Evolutionary conservation across 352 stramenopile genomes (phyloP).

Genomic region (Globisporangium yorkense): DNA sequence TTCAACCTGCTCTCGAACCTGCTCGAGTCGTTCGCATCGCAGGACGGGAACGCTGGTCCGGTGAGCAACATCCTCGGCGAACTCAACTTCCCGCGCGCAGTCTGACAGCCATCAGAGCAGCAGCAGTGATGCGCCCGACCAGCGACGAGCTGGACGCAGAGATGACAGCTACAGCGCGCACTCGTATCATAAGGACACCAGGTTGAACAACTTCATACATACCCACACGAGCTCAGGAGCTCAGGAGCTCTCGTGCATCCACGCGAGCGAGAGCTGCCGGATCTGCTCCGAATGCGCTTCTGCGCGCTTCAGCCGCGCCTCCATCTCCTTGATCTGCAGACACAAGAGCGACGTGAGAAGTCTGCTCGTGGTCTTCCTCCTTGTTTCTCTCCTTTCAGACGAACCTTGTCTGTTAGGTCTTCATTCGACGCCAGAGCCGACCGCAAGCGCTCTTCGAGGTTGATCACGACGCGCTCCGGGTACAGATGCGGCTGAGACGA

Average conservation of each 20-base stretch:
- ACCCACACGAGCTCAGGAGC: too few relatives aligned
- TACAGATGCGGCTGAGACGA: slow-evolving; percentile 25
- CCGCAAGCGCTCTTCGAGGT: slow-evolving; percentile 33
- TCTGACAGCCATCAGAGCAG: background rate
- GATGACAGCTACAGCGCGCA: background rate
- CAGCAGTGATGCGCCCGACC: too few relatives aligned
- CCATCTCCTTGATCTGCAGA: slow-evolving; percentile 2
- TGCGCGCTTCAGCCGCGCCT: slow-evolving; percentile 10
- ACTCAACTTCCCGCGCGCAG: slow-evolving; percentile 25
- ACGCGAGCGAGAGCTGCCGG: slow-evolving; percentile 37
- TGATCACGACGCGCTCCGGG: slow-evolving; percentile 32
- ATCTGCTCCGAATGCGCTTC: slow-evolving; percentile 36
- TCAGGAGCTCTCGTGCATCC: slow-evolving; percentile 20
- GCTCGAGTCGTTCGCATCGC: slow-evolving; percentile 74
- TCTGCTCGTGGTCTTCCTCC: background rate
- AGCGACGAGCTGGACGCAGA: too few relatives aligned
- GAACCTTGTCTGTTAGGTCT: slow-evolving; percentile 28
- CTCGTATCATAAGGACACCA: background rate
- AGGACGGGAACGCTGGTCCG: slow-evolving; percentile 63
- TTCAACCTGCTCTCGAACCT: slow-evolving; percentile 82
- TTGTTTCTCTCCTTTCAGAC: background rate
- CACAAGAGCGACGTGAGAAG: slow-evolving; percentile 1
- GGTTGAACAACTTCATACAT: too few relatives aligned
- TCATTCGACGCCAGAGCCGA: slow-evolving; percentile 28
- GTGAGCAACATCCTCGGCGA: slow-evolving; percentile 75